phyloP scores from a whole-genome alignment of 352 stramenopile genomes.

The Globisporangium recalcitrans region DNA sequence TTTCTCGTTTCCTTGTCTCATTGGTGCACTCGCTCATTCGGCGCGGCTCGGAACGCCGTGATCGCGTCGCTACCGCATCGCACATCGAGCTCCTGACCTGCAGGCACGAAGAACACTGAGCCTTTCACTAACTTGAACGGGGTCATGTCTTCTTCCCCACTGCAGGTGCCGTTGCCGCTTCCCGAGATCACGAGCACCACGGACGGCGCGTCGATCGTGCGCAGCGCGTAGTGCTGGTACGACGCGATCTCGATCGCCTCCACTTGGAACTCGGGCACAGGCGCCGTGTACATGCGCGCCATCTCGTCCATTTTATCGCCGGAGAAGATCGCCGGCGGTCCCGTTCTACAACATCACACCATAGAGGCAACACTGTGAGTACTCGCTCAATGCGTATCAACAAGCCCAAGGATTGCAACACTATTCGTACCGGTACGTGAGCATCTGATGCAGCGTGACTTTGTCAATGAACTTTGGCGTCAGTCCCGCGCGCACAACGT shows the following conservation, averaged over 20 bases:
- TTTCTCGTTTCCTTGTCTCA: no score
- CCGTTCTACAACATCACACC: slow-evolving; percentile 28
- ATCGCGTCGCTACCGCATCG: slow-evolving; percentile 30
- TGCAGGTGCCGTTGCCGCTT: slow-evolving; percentile 16
- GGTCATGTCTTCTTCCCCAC: background rate
- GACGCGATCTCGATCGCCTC: slow-evolving; percentile 45
- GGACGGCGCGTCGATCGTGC: slow-evolving; percentile 34
- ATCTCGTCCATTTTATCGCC: slow-evolving; percentile 47
- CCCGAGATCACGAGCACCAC: slow-evolving; percentile 52
- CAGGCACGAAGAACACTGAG: slow-evolving; percentile 50
- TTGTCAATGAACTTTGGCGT: slow-evolving; percentile 99
- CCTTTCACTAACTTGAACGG: slow-evolving; percentile 20
- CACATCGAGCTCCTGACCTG: slow-evolving; percentile 36
- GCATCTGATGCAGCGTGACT: slow-evolving; percentile 94
- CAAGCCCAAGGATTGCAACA: background rate
- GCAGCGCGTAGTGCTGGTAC: slow-evolving; percentile 31
- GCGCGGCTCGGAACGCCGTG: slow-evolving; percentile 40
- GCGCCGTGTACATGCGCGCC: slow-evolving; percentile 84
- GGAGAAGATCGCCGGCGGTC: slow-evolving; percentile 42
- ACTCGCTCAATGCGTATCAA: background rate
- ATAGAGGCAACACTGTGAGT: background rate
- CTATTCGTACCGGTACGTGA: slow-evolving; percentile 88
- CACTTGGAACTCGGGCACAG: slow-evolving; percentile 91
- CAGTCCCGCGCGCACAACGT: slow-evolving; percentile 97
- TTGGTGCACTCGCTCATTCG: slow-evolving; percentile 38